Evolutionary conservation across 257 asterid genomes (phyloP).

Genomic region (Jaltomata sinuosa): DNA sequence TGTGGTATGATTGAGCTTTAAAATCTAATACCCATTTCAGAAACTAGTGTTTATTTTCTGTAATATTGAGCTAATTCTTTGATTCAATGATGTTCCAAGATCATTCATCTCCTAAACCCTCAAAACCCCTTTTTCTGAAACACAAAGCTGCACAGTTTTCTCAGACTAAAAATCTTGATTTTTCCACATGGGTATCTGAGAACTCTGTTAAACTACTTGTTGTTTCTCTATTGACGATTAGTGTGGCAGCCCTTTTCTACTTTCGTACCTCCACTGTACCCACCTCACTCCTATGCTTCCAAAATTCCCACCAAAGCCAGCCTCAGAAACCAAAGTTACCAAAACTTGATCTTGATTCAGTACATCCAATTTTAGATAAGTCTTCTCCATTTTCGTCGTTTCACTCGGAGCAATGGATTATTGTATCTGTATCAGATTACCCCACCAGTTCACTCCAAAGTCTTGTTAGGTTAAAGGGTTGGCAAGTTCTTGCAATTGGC

Average conservation of each 20-base stretch:
- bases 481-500: slow-evolving; percentile 96
- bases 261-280: slow-evolving; percentile 58
- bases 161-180: slow-evolving; percentile 50
- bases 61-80: not conserved
- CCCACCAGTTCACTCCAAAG: slow-evolving; percentile 59
- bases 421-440: slow-evolving; percentile 70
- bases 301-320: slow-evolving; percentile 53
- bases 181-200: slow-evolving; percentile 56
- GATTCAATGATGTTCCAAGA: slow-evolving; percentile 14
- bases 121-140: not conserved
- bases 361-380: slow-evolving; percentile 50
- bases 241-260: slow-evolving; percentile 71
- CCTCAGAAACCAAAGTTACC: slow-evolving; percentile 61
- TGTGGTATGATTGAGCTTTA: not conserved
- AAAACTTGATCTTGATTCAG: slow-evolving; percentile 47
- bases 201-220: slow-evolving; percentile 60
- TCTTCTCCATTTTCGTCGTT: slow-evolving; percentile 57
- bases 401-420: slow-evolving; percentile 83
- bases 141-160: slow-evolving; percentile 1
- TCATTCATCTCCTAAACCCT: slow-evolving; percentile 3
- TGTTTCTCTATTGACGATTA: slow-evolving; percentile 40
- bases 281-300: slow-evolving; percentile 66
- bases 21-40: not conserved
- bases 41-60: not conserved
- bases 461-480: slow-evolving; percentile 55